phyloP scores from a whole-genome alignment of 164 flowering plant species.

The Magnolia officinalis region DNA sequence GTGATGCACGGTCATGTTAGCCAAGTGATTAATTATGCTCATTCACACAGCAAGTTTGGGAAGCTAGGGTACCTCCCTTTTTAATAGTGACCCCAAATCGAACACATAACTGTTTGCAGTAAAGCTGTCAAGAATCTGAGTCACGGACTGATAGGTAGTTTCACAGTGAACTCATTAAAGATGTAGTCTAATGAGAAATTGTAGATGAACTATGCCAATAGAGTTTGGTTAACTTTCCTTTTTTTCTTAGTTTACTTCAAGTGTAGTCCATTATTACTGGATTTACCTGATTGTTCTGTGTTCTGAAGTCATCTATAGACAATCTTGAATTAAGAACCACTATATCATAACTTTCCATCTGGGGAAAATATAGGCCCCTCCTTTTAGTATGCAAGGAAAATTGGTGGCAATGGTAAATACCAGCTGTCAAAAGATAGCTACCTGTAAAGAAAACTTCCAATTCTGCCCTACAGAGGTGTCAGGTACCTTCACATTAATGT shows the following conservation, averaged over 20 bases:
- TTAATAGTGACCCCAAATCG: no score
- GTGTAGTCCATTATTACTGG: not conserved
- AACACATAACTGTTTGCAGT: not conserved
- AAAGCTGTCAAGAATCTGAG: conserved; percentile 9
- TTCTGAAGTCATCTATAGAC: conserved; percentile 5
- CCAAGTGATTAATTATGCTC: no score
- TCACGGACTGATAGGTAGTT: not conserved
- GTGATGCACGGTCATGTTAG: no score
- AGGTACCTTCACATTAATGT: not conserved
- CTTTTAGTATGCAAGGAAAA: not conserved
- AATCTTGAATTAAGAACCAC: conserved; percentile 3
- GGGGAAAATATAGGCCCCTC: not conserved
- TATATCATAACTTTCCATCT: conserved; percentile 2
- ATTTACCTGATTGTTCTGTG: conserved; percentile 12
- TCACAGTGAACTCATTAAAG: not conserved
- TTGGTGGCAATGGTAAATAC: not conserved
- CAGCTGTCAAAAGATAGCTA: not conserved
- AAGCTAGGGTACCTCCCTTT: no score
- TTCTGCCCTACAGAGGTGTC: not conserved
- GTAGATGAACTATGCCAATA: not conserved
- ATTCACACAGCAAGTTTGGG: no score
- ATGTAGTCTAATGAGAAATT: not conserved
- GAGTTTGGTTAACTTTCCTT: not conserved
- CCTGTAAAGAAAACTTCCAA: conserved; percentile 7
- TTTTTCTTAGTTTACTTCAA: not conserved